Percentiles rank a stretch among this genome's conserved stretches.
phyloP scores from a whole-genome alignment of 2,329 filamentous ascomycete genomes.

The Scedosporium dehoogii region DNA sequence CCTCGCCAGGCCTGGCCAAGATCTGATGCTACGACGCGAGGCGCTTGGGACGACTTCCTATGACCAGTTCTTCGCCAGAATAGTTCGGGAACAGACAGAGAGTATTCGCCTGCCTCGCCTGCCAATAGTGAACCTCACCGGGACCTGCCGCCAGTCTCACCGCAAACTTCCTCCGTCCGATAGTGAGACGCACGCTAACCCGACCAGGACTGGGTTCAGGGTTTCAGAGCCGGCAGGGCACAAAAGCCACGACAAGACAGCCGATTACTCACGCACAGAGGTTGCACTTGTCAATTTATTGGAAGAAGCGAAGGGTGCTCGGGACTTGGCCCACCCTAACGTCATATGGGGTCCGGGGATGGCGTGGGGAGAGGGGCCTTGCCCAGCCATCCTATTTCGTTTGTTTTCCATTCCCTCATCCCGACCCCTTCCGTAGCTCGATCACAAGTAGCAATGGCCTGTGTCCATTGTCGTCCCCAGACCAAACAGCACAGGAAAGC shows the following conservation, averaged over 20 bases:
- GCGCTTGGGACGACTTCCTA: no score
- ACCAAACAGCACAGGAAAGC: not conserved
- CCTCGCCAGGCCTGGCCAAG: no score
- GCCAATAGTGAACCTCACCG: constrained; percentile 4
- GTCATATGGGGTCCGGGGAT: not conserved
- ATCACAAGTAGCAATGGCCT: not conserved
- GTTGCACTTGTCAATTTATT: not conserved
- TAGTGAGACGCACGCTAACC: not conserved
- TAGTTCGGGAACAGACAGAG: not conserved
- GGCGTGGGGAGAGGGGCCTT: not conserved
- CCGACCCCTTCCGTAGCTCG: not conserved
- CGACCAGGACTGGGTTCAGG: not conserved
- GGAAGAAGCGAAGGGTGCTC: not conserved
- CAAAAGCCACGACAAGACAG: not conserved
- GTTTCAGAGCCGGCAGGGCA: not conserved
- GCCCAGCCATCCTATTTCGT: not conserved
- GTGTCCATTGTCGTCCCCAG: not conserved
- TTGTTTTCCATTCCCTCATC: not conserved
- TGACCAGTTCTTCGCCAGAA: not conserved
- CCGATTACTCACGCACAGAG: not conserved
- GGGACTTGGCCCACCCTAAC: not conserved
- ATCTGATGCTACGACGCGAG: no score
- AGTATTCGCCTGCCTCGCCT: not conserved
- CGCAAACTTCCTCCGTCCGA: constrained; percentile 4
- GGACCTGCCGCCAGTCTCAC: constrained; percentile 6